phyloP scores from a whole-genome alignment of 2,329 filamentous ascomycete genomes.

The Ophiognomonia clavigignenti-juglandacearum region DNA sequence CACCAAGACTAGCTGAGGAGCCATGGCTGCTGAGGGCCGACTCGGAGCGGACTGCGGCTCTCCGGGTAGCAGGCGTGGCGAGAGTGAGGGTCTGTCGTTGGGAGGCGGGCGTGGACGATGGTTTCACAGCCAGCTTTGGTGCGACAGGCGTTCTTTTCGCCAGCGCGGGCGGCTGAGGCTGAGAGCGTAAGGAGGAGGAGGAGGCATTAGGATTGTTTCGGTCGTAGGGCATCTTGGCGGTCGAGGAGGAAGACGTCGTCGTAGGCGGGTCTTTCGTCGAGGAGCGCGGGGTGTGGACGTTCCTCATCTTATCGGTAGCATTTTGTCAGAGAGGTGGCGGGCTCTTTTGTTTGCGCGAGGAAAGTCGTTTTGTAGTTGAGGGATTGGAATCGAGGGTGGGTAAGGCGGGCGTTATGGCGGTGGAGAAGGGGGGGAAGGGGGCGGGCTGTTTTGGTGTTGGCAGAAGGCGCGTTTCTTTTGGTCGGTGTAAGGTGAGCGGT shows the following conservation, averaged over 20 bases:
- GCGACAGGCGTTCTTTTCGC: slow-evolving; percentile 50
- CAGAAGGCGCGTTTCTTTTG: slow-evolving; percentile 12
- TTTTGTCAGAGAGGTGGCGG: slow-evolving; percentile 11
- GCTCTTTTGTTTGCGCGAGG: not conserved
- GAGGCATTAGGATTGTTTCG: slow-evolving; percentile 37
- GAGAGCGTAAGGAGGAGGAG: slow-evolving; percentile 32
- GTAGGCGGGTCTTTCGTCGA: slow-evolving; percentile 11
- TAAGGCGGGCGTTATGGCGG: not conserved
- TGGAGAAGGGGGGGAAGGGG: not conserved
- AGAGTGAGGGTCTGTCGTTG: slow-evolving; percentile 28
- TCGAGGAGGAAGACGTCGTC: slow-evolving; percentile 2
- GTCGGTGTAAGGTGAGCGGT: slow-evolving; percentile 25
- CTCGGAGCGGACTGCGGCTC: slow-evolving; percentile 24
- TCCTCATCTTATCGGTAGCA: slow-evolving; percentile 24
- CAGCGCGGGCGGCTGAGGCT: slow-evolving; percentile 65
- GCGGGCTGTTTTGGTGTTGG: not conserved
- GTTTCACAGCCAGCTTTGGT: slow-evolving; percentile 41
- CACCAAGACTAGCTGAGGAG: slow-evolving; percentile 21
- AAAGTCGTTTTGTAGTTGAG: not conserved
- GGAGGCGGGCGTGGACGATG: slow-evolving; percentile 1
- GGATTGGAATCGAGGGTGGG: not conserved
- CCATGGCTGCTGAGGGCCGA: slow-evolving; percentile 14
- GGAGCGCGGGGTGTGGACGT: slow-evolving; percentile 14
- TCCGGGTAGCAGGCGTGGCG: slow-evolving; percentile 37
- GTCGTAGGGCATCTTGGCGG: slow-evolving; percentile 15